Base-by-base conservation (phyloP, 768 basidiomycete species). In the Lactifluus pinguis region DNA sequence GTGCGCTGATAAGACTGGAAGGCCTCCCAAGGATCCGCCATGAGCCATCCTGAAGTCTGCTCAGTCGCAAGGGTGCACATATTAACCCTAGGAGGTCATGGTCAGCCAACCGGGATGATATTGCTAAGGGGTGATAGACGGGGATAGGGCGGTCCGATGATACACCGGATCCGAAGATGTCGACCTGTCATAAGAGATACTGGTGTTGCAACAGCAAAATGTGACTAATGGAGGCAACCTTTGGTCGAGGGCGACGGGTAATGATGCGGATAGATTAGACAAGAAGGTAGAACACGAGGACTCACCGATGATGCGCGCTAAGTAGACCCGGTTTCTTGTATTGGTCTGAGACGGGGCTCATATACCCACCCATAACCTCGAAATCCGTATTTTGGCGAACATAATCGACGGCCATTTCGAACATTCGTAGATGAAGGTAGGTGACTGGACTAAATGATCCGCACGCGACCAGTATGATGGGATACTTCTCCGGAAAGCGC, bases 371-470 rank as follows among this genome's bases (percentile, higher is more conserved):
- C 68, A 98, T 80, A 67, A 99, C 90, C 74, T 97, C 92, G 69
- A 91, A 97, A 65, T 89, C 78, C 51, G 92, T 93, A 72, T 94
- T 92, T 68, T 93, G 89, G 54, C 92, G 84, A 55, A 90, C 84
- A 69, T 93, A 94, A 78, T 98, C 97, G 75, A 88, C 89, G 58
- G 95, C 97, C 97, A 99, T 98, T 72, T 98, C 97, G 74, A 98
- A 99, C 94, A 99, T 98, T 66, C 97, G 90, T 63, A 98, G 83
- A 70, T 97, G 94, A 54, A 95, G 87, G 70, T 94, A 95, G n/a
- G 95, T 97, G 64, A 97, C 89, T 11, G 95, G 95, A 68, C 92
- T 95, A 83, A 98, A 98, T 57, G 92, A 95, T 32, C 95, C 97
- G 70, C 97, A 99, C 49, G 93, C 97, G 61, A 99, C 92, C 64